Conservation (phyloP, 1,139 yeast genomes). For the Suhomyces guaymorum region DNA sequence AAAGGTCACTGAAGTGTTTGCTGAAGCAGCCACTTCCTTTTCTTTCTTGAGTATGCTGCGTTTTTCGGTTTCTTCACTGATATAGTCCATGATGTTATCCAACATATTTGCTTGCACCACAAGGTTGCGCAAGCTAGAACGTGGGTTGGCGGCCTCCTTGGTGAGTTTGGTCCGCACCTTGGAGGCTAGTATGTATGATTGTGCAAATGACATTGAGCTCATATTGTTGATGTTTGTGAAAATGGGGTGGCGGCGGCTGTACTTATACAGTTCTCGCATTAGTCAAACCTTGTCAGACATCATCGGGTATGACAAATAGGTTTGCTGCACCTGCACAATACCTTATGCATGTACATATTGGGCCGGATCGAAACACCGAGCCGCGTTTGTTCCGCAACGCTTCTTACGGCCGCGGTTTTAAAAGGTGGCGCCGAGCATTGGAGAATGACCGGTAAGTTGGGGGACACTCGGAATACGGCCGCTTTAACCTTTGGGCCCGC, state of each 20-base stretch:
- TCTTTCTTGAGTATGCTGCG: constrained; percentile 19
- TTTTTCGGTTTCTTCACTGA: constrained; percentile 35
- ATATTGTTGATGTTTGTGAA: constrained; percentile 1
- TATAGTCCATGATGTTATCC: constrained; percentile 64
- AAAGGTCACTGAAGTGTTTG: constrained; percentile 14
- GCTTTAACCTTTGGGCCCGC: too few relatives aligned
- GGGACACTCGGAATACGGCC: too few relatives aligned
- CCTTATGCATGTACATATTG: too few relatives aligned
- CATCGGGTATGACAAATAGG: constrained; percentile 6
- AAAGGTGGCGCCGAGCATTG: too few relatives aligned
- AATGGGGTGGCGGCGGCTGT: background rate
- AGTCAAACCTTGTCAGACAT: background rate
- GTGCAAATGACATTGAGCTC: constrained; percentile 42
- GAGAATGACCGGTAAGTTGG: too few relatives aligned
- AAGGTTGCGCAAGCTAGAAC: constrained; percentile 59
- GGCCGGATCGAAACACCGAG: constrained; percentile 6
- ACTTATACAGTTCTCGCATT: constrained; percentile 1
- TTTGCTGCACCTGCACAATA: constrained; percentile 2
- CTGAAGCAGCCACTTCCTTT: constrained; percentile 6
- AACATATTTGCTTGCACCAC: constrained; percentile 78
- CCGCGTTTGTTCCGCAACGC: constrained; percentile 8
- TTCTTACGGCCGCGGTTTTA: too few relatives aligned
- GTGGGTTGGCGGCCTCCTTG: constrained; percentile 61
- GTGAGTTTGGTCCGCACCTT: constrained; percentile 69
- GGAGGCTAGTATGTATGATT: constrained; percentile 66